Conservation (phyloP, 495 filamentous ascomycete species). For the Paragyromitra xinjiangensis region DNA sequence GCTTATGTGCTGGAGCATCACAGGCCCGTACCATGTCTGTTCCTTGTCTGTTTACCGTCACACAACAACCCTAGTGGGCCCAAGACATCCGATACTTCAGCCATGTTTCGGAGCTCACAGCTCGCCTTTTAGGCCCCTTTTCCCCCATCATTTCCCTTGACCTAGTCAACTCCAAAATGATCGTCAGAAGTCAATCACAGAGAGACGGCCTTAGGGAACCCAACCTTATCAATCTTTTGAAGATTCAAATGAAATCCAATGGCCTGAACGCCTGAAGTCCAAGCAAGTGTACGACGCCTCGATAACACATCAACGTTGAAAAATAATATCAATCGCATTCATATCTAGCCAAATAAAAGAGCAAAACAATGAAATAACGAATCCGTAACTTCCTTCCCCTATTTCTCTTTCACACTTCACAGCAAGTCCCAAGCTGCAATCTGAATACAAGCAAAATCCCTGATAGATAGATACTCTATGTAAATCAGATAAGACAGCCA, state of each 20-base stretch:
- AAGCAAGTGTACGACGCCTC: not conserved
- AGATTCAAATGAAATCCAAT: too few relatives aligned
- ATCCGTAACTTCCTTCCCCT: not conserved
- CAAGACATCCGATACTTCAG: not conserved
- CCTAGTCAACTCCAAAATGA: not conserved
- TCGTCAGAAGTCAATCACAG: not conserved
- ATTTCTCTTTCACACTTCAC: not conserved
- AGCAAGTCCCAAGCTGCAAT: not conserved
- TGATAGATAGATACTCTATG: slow-evolving; percentile 20
- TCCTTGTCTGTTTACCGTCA: not conserved
- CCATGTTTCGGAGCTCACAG: not conserved
- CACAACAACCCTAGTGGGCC: not conserved
- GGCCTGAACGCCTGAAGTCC: too few relatives aligned
- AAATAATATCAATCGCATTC: slow-evolving; percentile 15
- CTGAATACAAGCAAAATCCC: slow-evolving; percentile 17
- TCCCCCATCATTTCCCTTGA: not conserved
- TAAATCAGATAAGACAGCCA: slow-evolving; percentile 22
- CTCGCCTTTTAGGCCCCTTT: not conserved
- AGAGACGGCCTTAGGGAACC: not conserved
- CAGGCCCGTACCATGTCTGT: not conserved
- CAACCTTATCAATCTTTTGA: not conserved
- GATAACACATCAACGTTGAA: not conserved
- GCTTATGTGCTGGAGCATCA: not conserved
- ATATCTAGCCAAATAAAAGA: not conserved
- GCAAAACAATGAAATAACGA: not conserved